Evolutionary conservation across 2,329 filamentous ascomycete species (phyloP), one percentile per base, ranked within the genome.

Genomic region (Ceratocystis lukuohia): DNA sequence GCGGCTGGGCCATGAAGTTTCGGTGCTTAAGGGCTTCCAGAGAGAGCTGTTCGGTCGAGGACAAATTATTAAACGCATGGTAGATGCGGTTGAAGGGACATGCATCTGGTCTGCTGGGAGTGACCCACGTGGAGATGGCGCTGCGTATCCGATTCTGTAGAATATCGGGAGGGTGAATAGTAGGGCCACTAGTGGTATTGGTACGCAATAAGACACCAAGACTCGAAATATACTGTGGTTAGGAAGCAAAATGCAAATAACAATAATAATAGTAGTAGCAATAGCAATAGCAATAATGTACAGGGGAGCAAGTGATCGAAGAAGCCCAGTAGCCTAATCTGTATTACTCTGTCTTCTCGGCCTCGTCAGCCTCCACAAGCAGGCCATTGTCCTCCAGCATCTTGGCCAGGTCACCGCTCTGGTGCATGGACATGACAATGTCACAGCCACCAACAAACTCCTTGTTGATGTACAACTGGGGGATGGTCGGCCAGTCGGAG

Each of bases 381-480:
- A 97, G 89, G 69, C 85, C 85, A 81, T 96, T 96, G 77, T 96
- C 89, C 74, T 96, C 90, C 62, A 99, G 80, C 75, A 97, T 77
- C 81, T 95, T 95, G 7, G 91, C 90, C 72, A 99, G 78, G 71
- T 95, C 91, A 33, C 94, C 94, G 73, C 90, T 95, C 78, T 96
- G 89, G 79, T 97, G 93, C 94, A 99, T 97, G 1, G 88, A 88
- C 75, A 97, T 88, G 71, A 99, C 77, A 70, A 99, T 99, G 76
- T 99, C 94, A 75, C 92, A 96, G n/a, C 94, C 94, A 66, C 94
- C 94, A 61, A 99, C 81, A 74, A 99, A 99, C 75, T 99, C 93
- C 78, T 93, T 93, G 69, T 95, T 85, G 64, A 99, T 82, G 77
- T 97, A 99, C 20, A 99, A 82, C 77, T 99, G 94, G 5, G 94